These are phyloP conservation scores for Saturnispora zaruensis DNA, from an alignment of 805 yeast genomes.

Conservation along the genomic window DNA sequence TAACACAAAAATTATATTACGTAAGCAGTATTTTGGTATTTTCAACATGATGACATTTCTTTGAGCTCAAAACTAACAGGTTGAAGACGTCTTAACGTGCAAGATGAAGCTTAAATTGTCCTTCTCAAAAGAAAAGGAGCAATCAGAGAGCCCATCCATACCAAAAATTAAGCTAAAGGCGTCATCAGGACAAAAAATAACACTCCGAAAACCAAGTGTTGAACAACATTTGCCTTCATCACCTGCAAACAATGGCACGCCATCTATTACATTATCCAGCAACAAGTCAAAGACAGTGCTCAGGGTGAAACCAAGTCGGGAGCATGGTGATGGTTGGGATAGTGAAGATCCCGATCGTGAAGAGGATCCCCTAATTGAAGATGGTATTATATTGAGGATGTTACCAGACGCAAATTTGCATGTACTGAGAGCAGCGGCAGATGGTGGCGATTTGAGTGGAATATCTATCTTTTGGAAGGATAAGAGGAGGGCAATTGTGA, in stretches of 20 bases:
- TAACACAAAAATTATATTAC: background rate
- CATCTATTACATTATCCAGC: slow-evolving; percentile 20
- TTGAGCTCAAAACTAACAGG: background rate
- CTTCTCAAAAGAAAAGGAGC: background rate
- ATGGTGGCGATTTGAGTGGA: slow-evolving; percentile 62
- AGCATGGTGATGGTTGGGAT: slow-evolving; percentile 94
- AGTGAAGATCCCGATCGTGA: slow-evolving; percentile 94
- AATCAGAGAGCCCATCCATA: background rate
- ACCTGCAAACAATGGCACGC: slow-evolving; percentile 8
- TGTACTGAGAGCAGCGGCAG: slow-evolving; percentile 65
- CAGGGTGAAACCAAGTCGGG: slow-evolving; percentile 50
- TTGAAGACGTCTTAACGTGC: background rate
- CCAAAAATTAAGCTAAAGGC: slow-evolving; percentile 15
- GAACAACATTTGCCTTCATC: background rate
- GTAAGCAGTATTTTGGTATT: background rate
- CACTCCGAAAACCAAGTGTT: slow-evolving; percentile 60
- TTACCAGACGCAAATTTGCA: slow-evolving; percentile 62
- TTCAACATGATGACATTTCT: background rate
- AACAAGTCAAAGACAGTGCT: slow-evolving; percentile 34
- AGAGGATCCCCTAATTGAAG: slow-evolving; percentile 88
- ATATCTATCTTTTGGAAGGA: slow-evolving; percentile 79
- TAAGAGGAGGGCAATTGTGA: slow-evolving; percentile 66
- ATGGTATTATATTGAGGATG: slow-evolving; percentile 73
- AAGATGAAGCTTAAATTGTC: slow-evolving; percentile 7
- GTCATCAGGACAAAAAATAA: slow-evolving; percentile 31